These are phyloP conservation scores for Epichloe gansuensis DNA, from an alignment of 2,329 filamentous ascomycete species.

Conservation along the genomic window DNA sequence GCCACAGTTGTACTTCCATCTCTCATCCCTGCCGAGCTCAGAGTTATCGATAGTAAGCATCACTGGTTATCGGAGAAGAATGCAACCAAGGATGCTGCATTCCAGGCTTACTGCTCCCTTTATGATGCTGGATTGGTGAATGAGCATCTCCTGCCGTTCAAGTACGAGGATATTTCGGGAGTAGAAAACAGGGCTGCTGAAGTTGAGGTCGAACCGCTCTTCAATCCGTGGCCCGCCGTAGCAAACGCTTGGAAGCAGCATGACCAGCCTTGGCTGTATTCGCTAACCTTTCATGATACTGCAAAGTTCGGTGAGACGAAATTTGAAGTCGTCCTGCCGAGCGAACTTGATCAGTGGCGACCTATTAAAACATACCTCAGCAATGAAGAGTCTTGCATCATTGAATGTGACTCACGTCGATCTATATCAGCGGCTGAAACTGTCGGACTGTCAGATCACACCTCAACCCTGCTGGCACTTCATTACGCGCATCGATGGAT, in stretches of 20 bases:
- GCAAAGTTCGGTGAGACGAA: conserved; percentile 15
- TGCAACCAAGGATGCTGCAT: conserved; percentile 70
- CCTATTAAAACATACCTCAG: conserved; percentile 30
- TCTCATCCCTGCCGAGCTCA: conserved; percentile 41
- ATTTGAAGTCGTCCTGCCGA: conserved; percentile 32
- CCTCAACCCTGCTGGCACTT: conserved; percentile 30
- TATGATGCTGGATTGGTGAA: conserved; percentile 61
- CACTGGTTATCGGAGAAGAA: conserved; percentile 59
- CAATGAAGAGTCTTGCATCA: conserved; percentile 19
- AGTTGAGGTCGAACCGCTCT: conserved; percentile 22
- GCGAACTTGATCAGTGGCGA: conserved; percentile 24
- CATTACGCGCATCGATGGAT: conserved; percentile 36
- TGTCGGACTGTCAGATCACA: conserved; percentile 25
- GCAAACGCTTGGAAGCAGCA: conserved; percentile 27
- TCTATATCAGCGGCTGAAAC: conserved; percentile 11
- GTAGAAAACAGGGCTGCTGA: conserved; percentile 25
- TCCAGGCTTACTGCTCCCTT: conserved; percentile 62
- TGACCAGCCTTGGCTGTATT: conserved; percentile 13
- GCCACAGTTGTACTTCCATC: conserved; percentile 60
- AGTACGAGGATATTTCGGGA: conserved; percentile 26
- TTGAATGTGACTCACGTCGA: conserved; percentile 12
- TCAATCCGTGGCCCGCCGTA: conserved; percentile 35
- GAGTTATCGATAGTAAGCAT: conserved; percentile 12
- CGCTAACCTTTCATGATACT: conserved; percentile 21
- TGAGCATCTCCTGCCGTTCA: conserved; percentile 60